Evolutionary conservation across 306 rosid species (phyloP), one percentile per base, ranked within the genome.

Genomic region (Acacia crassicarpa): DNA sequence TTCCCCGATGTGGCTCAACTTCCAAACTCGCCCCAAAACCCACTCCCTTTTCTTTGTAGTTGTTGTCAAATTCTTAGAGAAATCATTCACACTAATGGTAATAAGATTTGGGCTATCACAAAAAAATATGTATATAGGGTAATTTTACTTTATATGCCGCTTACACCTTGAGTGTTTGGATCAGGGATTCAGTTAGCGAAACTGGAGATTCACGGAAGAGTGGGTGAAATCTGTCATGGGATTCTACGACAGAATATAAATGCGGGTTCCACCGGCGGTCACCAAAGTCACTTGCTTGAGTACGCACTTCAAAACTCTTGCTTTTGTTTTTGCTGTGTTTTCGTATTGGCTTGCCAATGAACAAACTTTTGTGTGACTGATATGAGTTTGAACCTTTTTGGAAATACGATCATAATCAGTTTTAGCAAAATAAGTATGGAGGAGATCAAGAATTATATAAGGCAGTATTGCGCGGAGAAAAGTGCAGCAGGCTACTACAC

Each of bases 51-150:
- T 72, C 30, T 49, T n/a, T 94, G 97, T 41, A 87, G 83, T 83
- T 84, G 86, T 54, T 92, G 98, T 85, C 86, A 79, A 35, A 89
- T 94, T 27, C 91, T 94, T 1, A 90, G 97, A 81, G 92, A 89
- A 87, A 83, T 92, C 2, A 32, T 85, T 82, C 90, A 92, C 46
- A 76, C 86, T 19, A 84, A 91, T 49, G 94, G 97, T 67, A 43
- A 32, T 54, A 33, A 40, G 32, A 8, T 20, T 54, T 48, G 15
- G 38, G 46, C 9, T 43, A 30, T 9, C 13, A 49, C 9, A 2
- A 4, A 33, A 33, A 66, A 67, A n/a, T 17, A 8, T 2, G 35
- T 9, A 9, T 67, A 33, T 15, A 8, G 48, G 23, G 4, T 38
- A 10, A 35, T 38, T 67, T 19, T 38, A 3, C 48, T 38, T 17